Conservation (phyloP, 106 monocot species). For the Dendrobium huoshanense region DNA sequence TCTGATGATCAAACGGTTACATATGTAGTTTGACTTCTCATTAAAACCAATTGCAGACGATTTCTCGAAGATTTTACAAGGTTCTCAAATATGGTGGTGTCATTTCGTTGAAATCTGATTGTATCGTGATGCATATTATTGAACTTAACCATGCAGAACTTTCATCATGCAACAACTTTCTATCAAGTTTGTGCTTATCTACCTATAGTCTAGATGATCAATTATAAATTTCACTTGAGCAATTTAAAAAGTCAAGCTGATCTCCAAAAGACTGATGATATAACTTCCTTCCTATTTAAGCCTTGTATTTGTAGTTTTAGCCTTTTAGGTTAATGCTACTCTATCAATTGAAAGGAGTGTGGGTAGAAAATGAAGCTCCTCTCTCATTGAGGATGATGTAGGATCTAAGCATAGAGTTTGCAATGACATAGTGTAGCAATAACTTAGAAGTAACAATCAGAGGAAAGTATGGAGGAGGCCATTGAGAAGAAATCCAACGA, state of each 20-base stretch:
- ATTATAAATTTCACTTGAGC: background rate
- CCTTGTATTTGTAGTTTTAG: background rate
- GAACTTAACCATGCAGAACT: background rate
- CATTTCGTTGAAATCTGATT: background rate
- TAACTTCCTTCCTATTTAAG: background rate
- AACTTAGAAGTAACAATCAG: too few species aligned
- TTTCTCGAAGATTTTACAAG: background rate
- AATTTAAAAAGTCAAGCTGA: background rate
- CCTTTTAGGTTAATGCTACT: background rate
- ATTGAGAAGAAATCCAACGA: too few species aligned
- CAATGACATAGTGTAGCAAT: too few species aligned
- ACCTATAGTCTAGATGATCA: background rate
- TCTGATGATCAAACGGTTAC: background rate
- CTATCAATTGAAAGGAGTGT: background rate
- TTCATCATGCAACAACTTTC: background rate
- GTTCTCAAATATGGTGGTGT: background rate
- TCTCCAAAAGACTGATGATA: background rate
- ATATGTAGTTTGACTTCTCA: background rate
- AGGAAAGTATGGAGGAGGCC: too few species aligned
- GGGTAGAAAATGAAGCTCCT: background rate
- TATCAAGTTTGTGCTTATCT: background rate
- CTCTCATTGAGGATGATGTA: too few species aligned
- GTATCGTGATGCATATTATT: background rate
- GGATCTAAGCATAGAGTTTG: too few species aligned
- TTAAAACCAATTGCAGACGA: background rate